Percentiles rank a stretch among this genome's conserved stretches.
Evolutionary conservation across 352 stramenopile species (phyloP).

Genomic region (Pythium scleroteichum): DNA sequence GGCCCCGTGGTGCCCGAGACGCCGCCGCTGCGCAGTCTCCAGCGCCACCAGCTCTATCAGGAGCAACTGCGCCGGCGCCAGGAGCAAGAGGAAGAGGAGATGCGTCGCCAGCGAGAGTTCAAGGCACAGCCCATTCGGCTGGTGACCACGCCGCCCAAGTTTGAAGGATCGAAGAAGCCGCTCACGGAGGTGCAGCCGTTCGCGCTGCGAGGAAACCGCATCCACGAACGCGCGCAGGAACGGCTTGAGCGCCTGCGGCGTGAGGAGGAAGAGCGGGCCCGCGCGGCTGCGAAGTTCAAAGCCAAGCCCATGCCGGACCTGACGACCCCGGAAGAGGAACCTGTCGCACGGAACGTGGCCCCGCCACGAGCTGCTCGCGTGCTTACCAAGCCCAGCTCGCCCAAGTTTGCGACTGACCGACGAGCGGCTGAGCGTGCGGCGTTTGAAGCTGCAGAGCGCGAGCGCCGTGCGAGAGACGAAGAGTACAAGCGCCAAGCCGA

Average conservation of each 20-base stretch:
- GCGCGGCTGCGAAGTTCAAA: slow-evolving; percentile 47
- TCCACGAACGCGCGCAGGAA: slow-evolving; percentile 59
- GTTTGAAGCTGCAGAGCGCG: slow-evolving; percentile 70
- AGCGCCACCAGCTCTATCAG: slow-evolving; percentile 72
- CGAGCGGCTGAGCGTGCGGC: slow-evolving; percentile 61
- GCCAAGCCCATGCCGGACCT: slow-evolving; percentile 68
- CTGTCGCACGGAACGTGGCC: neutral
- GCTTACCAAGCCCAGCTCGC: slow-evolving; percentile 28
- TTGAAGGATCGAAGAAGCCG: slow-evolving; percentile 72
- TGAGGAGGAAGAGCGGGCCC: slow-evolving; percentile 56
- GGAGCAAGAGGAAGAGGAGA: slow-evolving; percentile 57
- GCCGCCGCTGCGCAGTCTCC: slow-evolving; percentile 68
- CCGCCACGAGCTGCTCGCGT: slow-evolving; percentile 2
- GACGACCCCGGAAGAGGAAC: slow-evolving; percentile 15
- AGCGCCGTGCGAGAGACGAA: slow-evolving; percentile 65
- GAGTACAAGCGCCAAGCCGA: slow-evolving; percentile 54
- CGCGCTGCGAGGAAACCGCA: slow-evolving; percentile 49
- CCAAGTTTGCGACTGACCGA: slow-evolving; percentile 62
- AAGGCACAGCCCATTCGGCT: slow-evolving; percentile 72
- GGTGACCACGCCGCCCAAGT: slow-evolving; percentile 49
- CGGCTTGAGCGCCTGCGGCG: slow-evolving; percentile 54
- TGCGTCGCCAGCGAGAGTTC: slow-evolving; percentile 59
- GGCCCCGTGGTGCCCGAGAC: slow-evolving; percentile 66
- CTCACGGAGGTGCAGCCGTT: slow-evolving; percentile 74
- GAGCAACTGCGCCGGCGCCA: slow-evolving; percentile 64